Base-by-base conservation (phyloP, 345 rosid genomes). In the Alliaria petiolata region DNA sequence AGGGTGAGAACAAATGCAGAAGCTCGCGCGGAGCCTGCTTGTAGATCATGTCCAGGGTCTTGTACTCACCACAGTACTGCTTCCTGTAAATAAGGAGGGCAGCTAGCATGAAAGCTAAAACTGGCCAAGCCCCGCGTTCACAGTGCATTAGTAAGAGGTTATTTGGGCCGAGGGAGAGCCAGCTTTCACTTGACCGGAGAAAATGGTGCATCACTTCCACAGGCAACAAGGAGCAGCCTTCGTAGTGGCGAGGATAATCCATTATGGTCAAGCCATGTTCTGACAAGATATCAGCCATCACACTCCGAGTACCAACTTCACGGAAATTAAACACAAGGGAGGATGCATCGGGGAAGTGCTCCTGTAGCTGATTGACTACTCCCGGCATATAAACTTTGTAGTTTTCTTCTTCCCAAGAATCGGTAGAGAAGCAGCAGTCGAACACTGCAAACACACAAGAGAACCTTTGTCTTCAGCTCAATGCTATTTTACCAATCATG, bases 231-330 rank as follows among this genome's bases (percentile, higher is more conserved):
- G 96, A 96, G 75, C 96, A 93, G 44, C 97, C 96, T 76, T 93
- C 95, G 14, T 91, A 91, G 54, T 91, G 96, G 70, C 85, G 84
- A 78, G 98, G 98, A 71, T 93, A 93, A 83, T 93, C 98, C 98
- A 93, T 91, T 56, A 91, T 83, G 16, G 97, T 91, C 82, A 87
- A 84, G 79, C 85, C 93, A 72, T 83, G 79, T 71, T 86, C 85
- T 38, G 93, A 87, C 57, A 93, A 69, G 11, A 87, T 68, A 51
- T 83, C 81, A 17, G 89, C 81, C 67, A 91, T 71, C 31, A 74
- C 78, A 74, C 87, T 89, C 39, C 63, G 89, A 35, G 79, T 78
- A 47, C 85, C 81, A 17, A 84, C 95, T 55, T 89, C 91, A n/a
- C 87, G 95, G 70, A 93, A 93, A 82, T 93, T 93, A 75, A 93